Conservation (phyloP, 176 grass and related monocot species). For the Luzula sylvatica region DNA sequence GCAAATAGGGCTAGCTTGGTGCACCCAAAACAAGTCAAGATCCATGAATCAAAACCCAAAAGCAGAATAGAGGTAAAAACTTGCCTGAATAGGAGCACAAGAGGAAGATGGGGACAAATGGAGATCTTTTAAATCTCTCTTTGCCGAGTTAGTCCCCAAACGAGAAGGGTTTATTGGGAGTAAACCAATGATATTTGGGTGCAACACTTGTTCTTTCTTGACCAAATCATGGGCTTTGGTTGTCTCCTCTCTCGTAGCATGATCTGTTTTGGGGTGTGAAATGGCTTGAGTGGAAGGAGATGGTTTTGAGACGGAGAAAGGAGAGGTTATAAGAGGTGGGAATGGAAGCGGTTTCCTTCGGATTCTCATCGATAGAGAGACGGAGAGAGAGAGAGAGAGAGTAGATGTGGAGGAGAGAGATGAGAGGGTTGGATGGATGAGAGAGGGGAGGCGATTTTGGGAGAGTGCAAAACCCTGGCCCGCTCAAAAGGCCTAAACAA, state of each 20-base stretch:
- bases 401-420: slow-evolving; percentile 1
- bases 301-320: slow-evolving; percentile 31
- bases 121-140: not conserved
- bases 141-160: not conserved
- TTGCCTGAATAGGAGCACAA: slow-evolving; percentile 6
- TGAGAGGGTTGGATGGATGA: not conserved
- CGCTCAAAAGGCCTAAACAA: slow-evolving; percentile 19
- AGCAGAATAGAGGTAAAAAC: not conserved
- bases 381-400: not conserved
- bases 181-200: slow-evolving; percentile 37
- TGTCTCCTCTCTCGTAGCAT: not conserved
- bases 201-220: slow-evolving; percentile 31
- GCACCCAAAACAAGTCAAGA: slow-evolving; percentile 9
- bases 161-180: slow-evolving; percentile 12
- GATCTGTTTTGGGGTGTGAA: slow-evolving; percentile 9
- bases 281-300: slow-evolving; percentile 16
- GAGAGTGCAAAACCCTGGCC: slow-evolving; percentile 25
- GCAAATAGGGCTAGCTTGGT: not conserved
- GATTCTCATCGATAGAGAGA: slow-evolving; percentile 65
- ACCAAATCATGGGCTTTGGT: not conserved
- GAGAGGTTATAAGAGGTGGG: slow-evolving; percentile 14
- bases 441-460: slow-evolving; percentile 23
- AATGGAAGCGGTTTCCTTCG: slow-evolving; percentile 43
- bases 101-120: slow-evolving; percentile 17
- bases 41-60: too few relatives aligned